phyloP scores from a whole-genome alignment of 345 rosid species.

The Physaria fendleri region DNA sequence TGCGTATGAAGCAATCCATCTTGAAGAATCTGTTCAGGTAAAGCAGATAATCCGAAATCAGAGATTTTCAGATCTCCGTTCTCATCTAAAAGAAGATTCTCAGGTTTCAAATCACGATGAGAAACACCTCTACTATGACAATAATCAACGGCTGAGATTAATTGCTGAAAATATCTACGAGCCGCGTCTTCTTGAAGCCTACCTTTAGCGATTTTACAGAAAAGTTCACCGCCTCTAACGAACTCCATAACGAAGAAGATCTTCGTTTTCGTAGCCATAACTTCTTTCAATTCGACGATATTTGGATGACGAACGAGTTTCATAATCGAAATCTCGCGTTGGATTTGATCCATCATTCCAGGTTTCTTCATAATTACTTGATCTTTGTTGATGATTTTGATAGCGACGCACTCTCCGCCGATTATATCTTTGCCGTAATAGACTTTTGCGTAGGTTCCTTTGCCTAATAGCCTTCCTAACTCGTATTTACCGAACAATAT shows the following conservation, averaged over 20 bases:
- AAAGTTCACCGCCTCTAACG: constrained; percentile 75
- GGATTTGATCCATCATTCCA: constrained; percentile 69
- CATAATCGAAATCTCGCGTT: constrained; percentile 72
- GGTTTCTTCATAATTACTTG: constrained; percentile 35
- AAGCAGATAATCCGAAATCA: constrained; percentile 78
- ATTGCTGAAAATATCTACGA: constrained; percentile 62
- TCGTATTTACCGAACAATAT: constrained; percentile 58
- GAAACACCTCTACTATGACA: constrained; percentile 84
- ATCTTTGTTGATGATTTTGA: constrained; percentile 60
- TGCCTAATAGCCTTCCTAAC: constrained; percentile 66
- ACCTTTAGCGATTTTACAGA: constrained; percentile 51
- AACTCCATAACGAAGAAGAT: constrained; percentile 85
- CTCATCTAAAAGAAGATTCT: constrained; percentile 66
- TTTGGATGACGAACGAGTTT: constrained; percentile 70
- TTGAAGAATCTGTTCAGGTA: constrained; percentile 61
- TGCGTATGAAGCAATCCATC: constrained; percentile 81
- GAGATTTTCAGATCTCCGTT: constrained; percentile 66
- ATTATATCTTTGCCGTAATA: constrained; percentile 44
- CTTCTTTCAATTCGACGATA: constrained; percentile 62
- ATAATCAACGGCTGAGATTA: constrained; percentile 66
- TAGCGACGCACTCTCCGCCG: constrained; percentile 48
- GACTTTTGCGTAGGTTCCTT: constrained; percentile 87
- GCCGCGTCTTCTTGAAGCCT: constrained; percentile 49
- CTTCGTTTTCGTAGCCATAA: constrained; percentile 63
- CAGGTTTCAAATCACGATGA: constrained; percentile 85